Base-by-base conservation (phyloP, 371 early-diverging fungal species). In the Apophysomyces variabilis region DNA sequence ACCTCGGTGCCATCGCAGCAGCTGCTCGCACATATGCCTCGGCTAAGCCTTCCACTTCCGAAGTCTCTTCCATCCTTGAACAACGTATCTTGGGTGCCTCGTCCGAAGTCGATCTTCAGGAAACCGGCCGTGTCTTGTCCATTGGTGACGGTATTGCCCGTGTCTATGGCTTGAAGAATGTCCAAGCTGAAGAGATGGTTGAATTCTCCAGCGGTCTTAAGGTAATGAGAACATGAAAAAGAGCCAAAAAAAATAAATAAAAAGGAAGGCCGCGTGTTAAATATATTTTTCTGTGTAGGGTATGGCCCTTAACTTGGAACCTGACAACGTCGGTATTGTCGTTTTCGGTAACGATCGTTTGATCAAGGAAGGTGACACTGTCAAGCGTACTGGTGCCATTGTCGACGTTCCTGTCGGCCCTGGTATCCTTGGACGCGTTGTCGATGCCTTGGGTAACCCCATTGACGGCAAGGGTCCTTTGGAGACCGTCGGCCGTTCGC, bases 141-240 rank as follows among this genome's bases (percentile, higher is more conserved):
- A 95, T 97, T 75, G 97, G 97, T 90, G 97, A 97, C 86, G 96
- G 96, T 94, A 96, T 97, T 85, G 96, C 96, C 71, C 94, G 96
- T 90, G 95, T 97, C 70, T 96, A 95, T 67, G 95, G 97, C 62
- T 84, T 96, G 81, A 93, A 93, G 88, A 95, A 96, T 83, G 88
- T 90, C 73, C 96, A 97, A 85, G 96, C 97, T 78, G 97, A 97
- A 85, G 97, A 97, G 88, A 96, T 97, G 96, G 97, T 97, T 16
- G 96, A 97, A 77, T 97, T 97, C 90, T 93, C 95, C 72, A 91
- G 91, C 83, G 97, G 97, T 75, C 82, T 97, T 66, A 93, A 93
- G 91, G 93, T 90, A 79, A 59, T 35, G 13, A 36, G 14, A 38
- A 41, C 1, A 59, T 7, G 45, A 36, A 21, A 21, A 36, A 41